phyloP scores from a whole-genome alignment of 495 filamentous ascomycete species.

The Daldinia vernicosa region DNA sequence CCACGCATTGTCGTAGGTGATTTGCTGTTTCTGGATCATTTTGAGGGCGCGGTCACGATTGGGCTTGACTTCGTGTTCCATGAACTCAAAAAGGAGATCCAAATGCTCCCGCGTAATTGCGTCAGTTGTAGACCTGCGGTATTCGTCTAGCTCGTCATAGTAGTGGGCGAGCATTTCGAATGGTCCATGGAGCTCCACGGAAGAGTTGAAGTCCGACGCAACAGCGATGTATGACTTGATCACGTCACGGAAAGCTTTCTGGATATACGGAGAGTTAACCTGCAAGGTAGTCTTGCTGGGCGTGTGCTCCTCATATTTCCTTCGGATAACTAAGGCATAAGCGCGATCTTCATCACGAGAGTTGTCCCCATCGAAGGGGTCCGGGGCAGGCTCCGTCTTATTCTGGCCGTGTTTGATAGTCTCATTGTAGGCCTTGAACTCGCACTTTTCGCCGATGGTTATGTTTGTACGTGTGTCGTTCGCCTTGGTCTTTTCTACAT shows the following conservation, averaged over 20 bases:
- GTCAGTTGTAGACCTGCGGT: constrained; percentile 39
- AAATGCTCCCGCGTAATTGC: constrained; percentile 46
- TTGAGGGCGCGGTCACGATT: constrained; percentile 43
- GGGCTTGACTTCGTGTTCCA: constrained; percentile 43
- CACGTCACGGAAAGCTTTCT: constrained; percentile 46
- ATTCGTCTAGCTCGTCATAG: constrained; percentile 47
- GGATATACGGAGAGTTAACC: constrained; percentile 57
- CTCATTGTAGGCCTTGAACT: constrained; percentile 44
- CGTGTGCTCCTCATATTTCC: constrained; percentile 36
- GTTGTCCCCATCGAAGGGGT: constrained; percentile 31
- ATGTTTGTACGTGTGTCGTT: not conserved
- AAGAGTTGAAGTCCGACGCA: constrained; percentile 47
- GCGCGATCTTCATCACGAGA: constrained; percentile 29
- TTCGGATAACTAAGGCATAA: constrained; percentile 52
- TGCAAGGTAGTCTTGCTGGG: constrained; percentile 48
- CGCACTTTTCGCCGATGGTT: constrained; percentile 32
- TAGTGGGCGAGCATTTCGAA: constrained; percentile 47
- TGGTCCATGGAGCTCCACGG: constrained; percentile 42
- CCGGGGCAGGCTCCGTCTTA: constrained; percentile 10
- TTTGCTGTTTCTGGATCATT: constrained; percentile 43
- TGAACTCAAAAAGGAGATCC: constrained; percentile 48
- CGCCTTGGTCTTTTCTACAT: not conserved
- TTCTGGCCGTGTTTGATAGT: constrained; percentile 34
- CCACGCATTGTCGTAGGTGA: constrained; percentile 48
- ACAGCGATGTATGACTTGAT: constrained; percentile 53